Conservation (phyloP, 192 early-diverging fungal genomes). For the Spinellus fusiger region DNA sequence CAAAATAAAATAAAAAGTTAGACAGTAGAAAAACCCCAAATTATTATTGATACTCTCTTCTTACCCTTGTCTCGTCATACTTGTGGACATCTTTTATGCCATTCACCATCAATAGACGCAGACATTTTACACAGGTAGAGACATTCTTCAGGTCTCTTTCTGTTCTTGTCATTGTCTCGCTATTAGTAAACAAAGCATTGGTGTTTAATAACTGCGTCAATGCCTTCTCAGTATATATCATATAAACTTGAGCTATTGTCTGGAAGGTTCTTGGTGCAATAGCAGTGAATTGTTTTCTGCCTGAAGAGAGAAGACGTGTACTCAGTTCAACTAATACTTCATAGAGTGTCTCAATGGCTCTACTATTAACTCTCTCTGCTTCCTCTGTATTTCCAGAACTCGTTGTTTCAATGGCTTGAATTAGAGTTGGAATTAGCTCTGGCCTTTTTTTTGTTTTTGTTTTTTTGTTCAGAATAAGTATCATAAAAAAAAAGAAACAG, state of each 20-base stretch:
- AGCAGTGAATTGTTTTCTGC: constrained; percentile 28
- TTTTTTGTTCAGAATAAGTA: background rate
- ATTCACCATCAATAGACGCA: constrained; percentile 74
- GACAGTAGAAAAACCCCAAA: background rate
- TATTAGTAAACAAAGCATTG: constrained; percentile 3
- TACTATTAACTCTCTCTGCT: constrained; percentile 54
- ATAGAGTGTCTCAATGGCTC: constrained; percentile 68
- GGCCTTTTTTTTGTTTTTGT: constrained; percentile 41
- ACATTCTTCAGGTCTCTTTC: constrained; percentile 51
- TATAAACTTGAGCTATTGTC: constrained; percentile 61
- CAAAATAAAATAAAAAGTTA: constrained; percentile 1
- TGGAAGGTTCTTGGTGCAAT: constrained; percentile 71
- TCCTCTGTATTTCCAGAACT: constrained; percentile 19
- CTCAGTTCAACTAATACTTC: constrained; percentile 21
- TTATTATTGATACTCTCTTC: background rate
- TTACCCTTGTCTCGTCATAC: constrained; percentile 48
- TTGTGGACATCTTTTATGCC: constrained; percentile 61
- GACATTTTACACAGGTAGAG: constrained; percentile 61
- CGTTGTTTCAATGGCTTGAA: constrained; percentile 51
- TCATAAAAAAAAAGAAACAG: background rate
- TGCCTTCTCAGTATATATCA: constrained; percentile 49
- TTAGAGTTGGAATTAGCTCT: constrained; percentile 47
- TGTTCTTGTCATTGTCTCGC: constrained; percentile 25
- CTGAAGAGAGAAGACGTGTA: constrained; percentile 15
- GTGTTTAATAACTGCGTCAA: constrained; percentile 33